Percentiles rank a stretch among this genome's conserved stretches.
These are phyloP conservation scores for Drosera spatulata DNA, from an alignment of 179 eudicot species.

Conservation along the genomic window DNA sequence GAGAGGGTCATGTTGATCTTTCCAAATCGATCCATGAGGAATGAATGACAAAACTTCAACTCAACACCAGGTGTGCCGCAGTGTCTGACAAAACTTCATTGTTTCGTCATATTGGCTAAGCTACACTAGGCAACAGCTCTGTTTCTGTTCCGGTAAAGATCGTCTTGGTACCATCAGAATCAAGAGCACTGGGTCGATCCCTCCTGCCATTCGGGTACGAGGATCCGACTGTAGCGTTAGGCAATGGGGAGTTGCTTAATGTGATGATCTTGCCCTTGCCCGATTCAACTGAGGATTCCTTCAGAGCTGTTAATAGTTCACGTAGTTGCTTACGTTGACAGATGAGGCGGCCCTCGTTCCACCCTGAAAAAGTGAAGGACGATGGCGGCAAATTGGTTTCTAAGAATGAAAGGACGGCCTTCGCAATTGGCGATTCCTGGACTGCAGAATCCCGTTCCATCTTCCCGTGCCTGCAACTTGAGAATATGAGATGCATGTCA, in stretches of 20 bases:
- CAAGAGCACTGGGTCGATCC: too few relatives aligned
- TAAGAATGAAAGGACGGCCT: slow-evolving; percentile 56
- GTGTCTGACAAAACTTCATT: too few relatives aligned
- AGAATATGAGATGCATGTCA: too few relatives aligned
- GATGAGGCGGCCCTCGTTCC: slow-evolving; percentile 83
- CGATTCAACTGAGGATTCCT: slow-evolving; percentile 24
- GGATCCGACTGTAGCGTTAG: not conserved
- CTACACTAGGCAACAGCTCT: too few relatives aligned
- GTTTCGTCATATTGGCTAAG: too few relatives aligned
- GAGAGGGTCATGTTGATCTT: too few relatives aligned
- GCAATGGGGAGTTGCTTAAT: slow-evolving; percentile 44
- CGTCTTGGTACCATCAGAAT: too few relatives aligned
- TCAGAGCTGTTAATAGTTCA: slow-evolving; percentile 33
- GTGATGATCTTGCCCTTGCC: slow-evolving; percentile 19
- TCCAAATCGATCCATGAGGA: too few relatives aligned
- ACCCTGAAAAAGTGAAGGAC: slow-evolving; percentile 62
- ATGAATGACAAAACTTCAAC: too few relatives aligned
- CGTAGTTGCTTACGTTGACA: slow-evolving; percentile 69
- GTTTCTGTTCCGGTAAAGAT: too few relatives aligned
- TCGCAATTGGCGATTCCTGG: slow-evolving; percentile 62
- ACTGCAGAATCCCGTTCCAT: slow-evolving; percentile 71
- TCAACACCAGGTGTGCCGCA: too few relatives aligned
- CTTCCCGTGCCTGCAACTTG: slow-evolving; percentile 62
- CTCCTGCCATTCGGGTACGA: too few relatives aligned
- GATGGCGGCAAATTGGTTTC: slow-evolving; percentile 51